Evolutionary conservation across 306 rosid genomes (phyloP).

Genomic region (Elaeagnus macrophylla): DNA sequence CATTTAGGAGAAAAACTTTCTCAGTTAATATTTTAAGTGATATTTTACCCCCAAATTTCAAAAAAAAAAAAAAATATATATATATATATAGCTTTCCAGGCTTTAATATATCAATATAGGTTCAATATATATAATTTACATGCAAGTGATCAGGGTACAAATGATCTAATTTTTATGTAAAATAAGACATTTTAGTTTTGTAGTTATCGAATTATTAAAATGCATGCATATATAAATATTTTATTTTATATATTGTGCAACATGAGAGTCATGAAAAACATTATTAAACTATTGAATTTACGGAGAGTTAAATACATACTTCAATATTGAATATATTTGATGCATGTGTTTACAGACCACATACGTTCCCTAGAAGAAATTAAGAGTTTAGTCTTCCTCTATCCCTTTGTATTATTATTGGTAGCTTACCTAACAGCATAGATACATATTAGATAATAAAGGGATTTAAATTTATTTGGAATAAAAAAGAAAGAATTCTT

Average conservation of each 20-base stretch:
- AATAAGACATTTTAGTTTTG: no score
- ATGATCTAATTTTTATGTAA: no score
- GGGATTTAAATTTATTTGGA: constrained; percentile 5
- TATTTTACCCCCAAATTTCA: no score
- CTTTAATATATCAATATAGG: no score
- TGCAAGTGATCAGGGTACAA: no score
- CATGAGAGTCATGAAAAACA: not conserved
- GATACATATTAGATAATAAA: no score
- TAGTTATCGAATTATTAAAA: no score
- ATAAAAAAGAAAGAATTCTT: not conserved
- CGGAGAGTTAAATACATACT: not conserved
- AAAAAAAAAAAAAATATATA: no score
- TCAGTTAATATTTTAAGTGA: no score
- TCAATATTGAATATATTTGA: not conserved
- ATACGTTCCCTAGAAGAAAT: not conserved
- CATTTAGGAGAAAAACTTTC: constrained; percentile 37
- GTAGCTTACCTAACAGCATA: constrained; percentile 64
- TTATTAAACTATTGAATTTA: no score
- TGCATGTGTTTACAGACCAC: constrained; percentile 6
- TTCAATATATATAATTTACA: no score
- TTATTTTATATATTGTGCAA: not conserved
- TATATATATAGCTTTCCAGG: no score
- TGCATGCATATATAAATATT: not conserved
- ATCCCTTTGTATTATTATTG: constrained; percentile 27
- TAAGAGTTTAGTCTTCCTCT: constrained; percentile 11